Conservation (phyloP, 352 stramenopile species). For the Globisporangium splendens region DNA sequence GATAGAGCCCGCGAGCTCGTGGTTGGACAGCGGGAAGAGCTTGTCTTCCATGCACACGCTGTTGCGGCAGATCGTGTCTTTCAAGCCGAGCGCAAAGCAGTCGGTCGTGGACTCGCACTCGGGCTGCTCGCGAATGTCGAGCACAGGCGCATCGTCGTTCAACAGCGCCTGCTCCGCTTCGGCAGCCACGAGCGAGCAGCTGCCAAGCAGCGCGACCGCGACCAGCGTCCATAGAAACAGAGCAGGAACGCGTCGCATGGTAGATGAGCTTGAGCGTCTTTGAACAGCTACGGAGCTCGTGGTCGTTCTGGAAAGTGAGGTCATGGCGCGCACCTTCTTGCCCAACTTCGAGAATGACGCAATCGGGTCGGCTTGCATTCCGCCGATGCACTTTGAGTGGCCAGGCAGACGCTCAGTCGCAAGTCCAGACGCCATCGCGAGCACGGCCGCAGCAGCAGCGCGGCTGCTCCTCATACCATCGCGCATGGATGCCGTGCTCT, state of each 20-base stretch:
- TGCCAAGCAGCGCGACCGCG: too few species aligned
- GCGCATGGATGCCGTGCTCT: neutral
- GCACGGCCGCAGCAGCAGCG: too few species aligned
- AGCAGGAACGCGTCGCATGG: neutral
- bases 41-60: conserved; percentile 46
- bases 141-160: conserved; percentile 14
- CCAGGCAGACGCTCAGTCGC: neutral
- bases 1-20: conserved; percentile 60
- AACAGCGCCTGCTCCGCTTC: conserved; percentile 9
- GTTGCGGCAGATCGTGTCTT: conserved; percentile 38
- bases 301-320: too few species aligned
- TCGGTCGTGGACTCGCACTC: conserved; percentile 44
- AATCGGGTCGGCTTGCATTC: neutral
- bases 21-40: conserved; percentile 55
- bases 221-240: neutral
- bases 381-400: neutral
- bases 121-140: conserved; percentile 17
- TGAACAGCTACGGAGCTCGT: too few species aligned
- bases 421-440: neutral
- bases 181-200: conserved; percentile 2
- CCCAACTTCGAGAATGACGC: too few species aligned
- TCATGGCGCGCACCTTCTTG: too few species aligned
- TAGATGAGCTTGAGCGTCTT: neutral
- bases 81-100: conserved; percentile 37
- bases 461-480: too few species aligned